Percentiles rank a stretch among this genome's conserved stretches.
Conservation (phyloP, 1,139 yeast genomes). For the Entelexis sorbosivorans region DNA sequence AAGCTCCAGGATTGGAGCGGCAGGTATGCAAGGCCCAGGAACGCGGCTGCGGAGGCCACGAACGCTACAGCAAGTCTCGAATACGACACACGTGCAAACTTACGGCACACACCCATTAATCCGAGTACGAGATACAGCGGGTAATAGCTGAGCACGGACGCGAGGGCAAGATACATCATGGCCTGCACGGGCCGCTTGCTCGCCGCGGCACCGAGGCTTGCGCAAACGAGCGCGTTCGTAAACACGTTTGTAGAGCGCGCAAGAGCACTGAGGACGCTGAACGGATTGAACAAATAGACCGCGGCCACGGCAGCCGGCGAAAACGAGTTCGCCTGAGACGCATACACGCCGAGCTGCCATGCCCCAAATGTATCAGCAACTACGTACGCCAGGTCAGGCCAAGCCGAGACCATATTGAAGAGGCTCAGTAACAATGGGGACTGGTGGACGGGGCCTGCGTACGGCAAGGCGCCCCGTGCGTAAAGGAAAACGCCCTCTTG, state of each 20-base stretch:
- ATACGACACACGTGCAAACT: neutral
- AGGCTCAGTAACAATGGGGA: conserved; percentile 56
- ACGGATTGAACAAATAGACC: conserved; percentile 71
- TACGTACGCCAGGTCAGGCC: conserved; percentile 31
- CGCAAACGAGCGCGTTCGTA: conserved; percentile 46
- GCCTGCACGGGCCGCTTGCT: conserved; percentile 37
- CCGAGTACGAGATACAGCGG: conserved; percentile 21
- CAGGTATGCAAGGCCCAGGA: conserved; percentile 37
- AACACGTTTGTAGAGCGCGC: conserved; percentile 59
- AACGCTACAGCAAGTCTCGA: conserved; percentile 10
- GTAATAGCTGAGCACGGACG: conserved; percentile 55
- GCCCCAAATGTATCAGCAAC: conserved; percentile 36
- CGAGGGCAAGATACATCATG: conserved; percentile 47
- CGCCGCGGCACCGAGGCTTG: conserved; percentile 41
- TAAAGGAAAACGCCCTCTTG: conserved; percentile 70
- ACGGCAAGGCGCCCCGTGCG: conserved; percentile 47
- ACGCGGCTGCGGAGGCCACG: conserved; percentile 26
- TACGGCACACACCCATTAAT: conserved; percentile 10
- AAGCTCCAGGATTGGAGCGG: conserved; percentile 44
- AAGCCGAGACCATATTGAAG: conserved; percentile 29
- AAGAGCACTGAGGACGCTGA: conserved; percentile 53
- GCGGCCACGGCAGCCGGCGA: conserved; percentile 32
- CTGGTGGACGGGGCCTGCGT: conserved; percentile 83
- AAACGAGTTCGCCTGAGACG: conserved; percentile 26
- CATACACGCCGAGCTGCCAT: conserved; percentile 37